A percentile compares a stretch with the other conserved stretches of the same genome.
phyloP scores from a whole-genome alignment of 2,329 filamentous ascomycete species.

The Fusarium poae region DNA sequence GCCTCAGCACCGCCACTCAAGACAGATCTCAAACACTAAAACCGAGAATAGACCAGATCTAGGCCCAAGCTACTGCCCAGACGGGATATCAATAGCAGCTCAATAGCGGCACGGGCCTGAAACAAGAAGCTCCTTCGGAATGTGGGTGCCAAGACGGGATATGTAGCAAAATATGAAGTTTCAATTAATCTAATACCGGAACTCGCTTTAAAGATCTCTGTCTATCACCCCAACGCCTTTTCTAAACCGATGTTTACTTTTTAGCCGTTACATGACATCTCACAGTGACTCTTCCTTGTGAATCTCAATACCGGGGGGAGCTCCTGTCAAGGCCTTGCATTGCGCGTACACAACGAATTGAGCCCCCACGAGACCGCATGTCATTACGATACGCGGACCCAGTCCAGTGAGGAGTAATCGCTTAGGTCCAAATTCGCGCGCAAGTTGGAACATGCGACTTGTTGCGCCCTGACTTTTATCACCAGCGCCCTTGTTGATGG shows the following conservation, averaged over 20 bases:
- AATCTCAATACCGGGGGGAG: conserved; percentile 65
- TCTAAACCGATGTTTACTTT: conserved; percentile 1
- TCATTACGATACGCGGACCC: conserved; percentile 66
- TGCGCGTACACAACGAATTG: conserved; percentile 70
- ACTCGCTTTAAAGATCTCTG: conserved; percentile 20
- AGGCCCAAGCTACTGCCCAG: conserved; percentile 15
- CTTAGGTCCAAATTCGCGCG: conserved; percentile 64
- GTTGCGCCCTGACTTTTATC: conserved; percentile 62
- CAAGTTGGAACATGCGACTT: conserved; percentile 66
- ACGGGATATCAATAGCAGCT: conserved; percentile 35
- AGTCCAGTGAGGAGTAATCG: conserved; percentile 62
- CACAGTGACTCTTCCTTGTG: conserved; percentile 60
- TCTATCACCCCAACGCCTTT: conserved; percentile 31
- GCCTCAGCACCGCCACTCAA: conserved; percentile 29
- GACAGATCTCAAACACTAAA: conserved; percentile 22
- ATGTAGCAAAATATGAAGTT: background rate
- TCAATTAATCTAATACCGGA: conserved; percentile 8
- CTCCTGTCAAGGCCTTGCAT: conserved; percentile 66
- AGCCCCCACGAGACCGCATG: conserved; percentile 64
- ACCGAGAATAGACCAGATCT: conserved; percentile 19
- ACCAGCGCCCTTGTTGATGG: conserved; percentile 68
- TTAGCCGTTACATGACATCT: background rate
- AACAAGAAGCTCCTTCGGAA: conserved; percentile 5
- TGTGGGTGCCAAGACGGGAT: conserved; percentile 3
- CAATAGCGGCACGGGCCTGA: conserved; percentile 31